These are phyloP conservation scores for Discostella stelligeroides DNA, from an alignment of 108 stramenopile genomes.

Conservation along the genomic window DNA sequence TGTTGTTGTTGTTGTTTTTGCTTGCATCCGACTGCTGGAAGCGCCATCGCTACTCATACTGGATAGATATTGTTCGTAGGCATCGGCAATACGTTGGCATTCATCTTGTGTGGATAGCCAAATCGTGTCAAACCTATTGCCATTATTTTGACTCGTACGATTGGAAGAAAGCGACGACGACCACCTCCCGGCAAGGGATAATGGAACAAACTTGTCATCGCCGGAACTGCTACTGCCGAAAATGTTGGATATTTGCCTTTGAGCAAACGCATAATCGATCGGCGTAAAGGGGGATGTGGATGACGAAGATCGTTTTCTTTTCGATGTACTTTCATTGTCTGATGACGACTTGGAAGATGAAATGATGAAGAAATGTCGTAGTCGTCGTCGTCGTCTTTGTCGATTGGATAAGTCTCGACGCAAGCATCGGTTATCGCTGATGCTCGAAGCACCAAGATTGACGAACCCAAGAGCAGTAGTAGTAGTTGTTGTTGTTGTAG, in stretches of 20 bases:
- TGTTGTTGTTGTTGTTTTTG: background rate
- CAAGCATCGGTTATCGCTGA: no score
- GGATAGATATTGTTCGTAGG: slow-evolving; percentile 2
- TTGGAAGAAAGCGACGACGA: background rate
- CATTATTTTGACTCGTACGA: background rate
- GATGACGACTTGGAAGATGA: no score
- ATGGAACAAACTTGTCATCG: background rate
- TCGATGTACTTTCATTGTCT: no score
- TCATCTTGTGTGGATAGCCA: slow-evolving; percentile 13
- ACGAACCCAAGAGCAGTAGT: no score
- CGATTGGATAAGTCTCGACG: no score
- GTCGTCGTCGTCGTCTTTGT: no score
- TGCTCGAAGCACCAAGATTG: no score
- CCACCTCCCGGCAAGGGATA: slow-evolving; percentile 13
- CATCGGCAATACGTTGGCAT: slow-evolving; percentile 1
- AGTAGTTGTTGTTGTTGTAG: no score
- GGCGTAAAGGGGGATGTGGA: no score
- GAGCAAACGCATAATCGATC: background rate
- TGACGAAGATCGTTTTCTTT: no score
- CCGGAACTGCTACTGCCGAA: background rate
- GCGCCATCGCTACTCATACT: background rate
- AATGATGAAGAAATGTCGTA: no score
- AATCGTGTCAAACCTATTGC: background rate
- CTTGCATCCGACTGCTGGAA: background rate
- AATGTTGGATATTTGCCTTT: slow-evolving; percentile 17